A percentile compares a stretch with the other conserved stretches of the same genome.
Conservation (phyloP, 2,329 filamentous ascomycete species). For the Kalmusia sp. region DNA sequence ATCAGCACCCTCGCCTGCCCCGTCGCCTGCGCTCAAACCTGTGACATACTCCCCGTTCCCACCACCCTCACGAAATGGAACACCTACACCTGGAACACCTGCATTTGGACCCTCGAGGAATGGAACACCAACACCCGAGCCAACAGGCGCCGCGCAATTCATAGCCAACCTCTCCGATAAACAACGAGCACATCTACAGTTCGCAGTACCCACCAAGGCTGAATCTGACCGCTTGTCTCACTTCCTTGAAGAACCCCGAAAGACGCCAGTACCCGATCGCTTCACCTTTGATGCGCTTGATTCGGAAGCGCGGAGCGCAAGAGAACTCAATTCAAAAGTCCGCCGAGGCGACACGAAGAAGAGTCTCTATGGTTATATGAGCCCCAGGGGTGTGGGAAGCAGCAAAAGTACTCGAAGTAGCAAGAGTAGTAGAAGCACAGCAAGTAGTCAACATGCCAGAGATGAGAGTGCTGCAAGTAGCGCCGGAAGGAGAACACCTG, state of each 20-base stretch:
- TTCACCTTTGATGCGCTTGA: slow-evolving; percentile 27
- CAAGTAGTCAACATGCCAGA: background rate
- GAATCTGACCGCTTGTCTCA: slow-evolving; percentile 24
- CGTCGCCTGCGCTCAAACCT: background rate
- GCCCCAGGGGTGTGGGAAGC: background rate
- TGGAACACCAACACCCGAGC: slow-evolving; percentile 8
- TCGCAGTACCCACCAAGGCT: slow-evolving; percentile 15
- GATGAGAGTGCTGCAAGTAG: background rate
- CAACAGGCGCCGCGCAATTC: slow-evolving; percentile 27
- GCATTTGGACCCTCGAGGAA: background rate
- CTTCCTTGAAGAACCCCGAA: slow-evolving; percentile 24
- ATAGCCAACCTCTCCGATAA: slow-evolving; percentile 19
- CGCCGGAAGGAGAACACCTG: slow-evolving; percentile 1
- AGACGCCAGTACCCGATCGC: slow-evolving; percentile 25
- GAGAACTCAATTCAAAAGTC: slow-evolving; percentile 11
- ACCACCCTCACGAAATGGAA: background rate
- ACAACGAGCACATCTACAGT: slow-evolving; percentile 26
- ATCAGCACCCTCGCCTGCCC: background rate
- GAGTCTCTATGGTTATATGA: background rate
- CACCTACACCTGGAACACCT: background rate
- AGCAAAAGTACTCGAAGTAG: slow-evolving; percentile 6
- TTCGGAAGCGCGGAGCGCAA: slow-evolving; percentile 6
- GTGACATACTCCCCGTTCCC: slow-evolving; percentile 6
- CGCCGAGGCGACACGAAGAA: slow-evolving; percentile 7
- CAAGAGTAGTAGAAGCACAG: background rate